These are phyloP conservation scores for Effrenium voratum DNA, from an alignment of 73 alveolate genomes.

Conservation along the genomic window DNA sequence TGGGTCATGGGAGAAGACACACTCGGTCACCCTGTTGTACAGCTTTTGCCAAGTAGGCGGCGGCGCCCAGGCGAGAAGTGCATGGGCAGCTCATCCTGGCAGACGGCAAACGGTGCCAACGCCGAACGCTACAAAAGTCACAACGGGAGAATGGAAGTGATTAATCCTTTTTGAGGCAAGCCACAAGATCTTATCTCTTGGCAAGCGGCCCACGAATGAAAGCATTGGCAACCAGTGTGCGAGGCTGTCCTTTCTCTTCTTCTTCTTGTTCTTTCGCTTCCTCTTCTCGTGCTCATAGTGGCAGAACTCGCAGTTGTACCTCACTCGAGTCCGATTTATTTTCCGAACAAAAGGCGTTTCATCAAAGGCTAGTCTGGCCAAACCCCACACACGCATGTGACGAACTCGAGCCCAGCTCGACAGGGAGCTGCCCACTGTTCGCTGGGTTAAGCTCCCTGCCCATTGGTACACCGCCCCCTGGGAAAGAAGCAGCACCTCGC, in stretches of 20 bases:
- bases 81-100: no score
- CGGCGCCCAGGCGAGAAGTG: no score
- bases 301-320: constrained; percentile 44
- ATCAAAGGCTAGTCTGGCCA: not conserved
- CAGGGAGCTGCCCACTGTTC: not conserved
- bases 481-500: constrained; percentile 26
- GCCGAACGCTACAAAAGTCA: no score
- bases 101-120: no score
- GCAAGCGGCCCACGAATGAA: no score
- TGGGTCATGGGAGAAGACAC: no score
- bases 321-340: not conserved
- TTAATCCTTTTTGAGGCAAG: no score
- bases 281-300: constrained; percentile 50
- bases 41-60: no score
- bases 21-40: no score
- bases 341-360: not conserved
- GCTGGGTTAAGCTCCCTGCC: not conserved
- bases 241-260: not conserved
- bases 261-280: constrained; percentile 55
- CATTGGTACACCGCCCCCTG: constrained; percentile 24
- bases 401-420: not conserved
- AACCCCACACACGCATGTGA: not conserved
- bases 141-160: no score
- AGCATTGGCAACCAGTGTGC: no score
- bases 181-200: no score